Conservation (phyloP, 2,329 filamentous ascomycete species). For the Trichophyton verrucosum region DNA sequence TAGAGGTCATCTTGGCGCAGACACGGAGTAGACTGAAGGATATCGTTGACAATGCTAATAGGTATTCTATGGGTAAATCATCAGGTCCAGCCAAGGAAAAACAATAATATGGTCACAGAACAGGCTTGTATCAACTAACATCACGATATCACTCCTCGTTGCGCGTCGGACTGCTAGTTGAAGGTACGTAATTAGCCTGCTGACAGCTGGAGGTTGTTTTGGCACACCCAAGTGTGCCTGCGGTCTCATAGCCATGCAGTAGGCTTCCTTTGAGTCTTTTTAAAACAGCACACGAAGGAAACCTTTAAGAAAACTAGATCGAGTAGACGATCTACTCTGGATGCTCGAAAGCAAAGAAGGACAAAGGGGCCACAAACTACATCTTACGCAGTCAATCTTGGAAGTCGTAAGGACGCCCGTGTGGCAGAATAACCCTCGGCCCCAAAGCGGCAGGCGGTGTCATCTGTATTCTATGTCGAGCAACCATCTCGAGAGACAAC, state of each 20-base stretch:
- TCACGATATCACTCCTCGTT: conserved; percentile 5
- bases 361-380: neutral
- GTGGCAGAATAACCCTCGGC: neutral
- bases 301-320: neutral
- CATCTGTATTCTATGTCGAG: neutral
- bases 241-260: neutral
- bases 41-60: conserved; percentile 2
- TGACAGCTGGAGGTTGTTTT: neutral
- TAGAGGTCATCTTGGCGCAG: neutral
- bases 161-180: neutral
- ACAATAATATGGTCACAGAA: neutral
- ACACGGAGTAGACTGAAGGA: conserved; percentile 5
- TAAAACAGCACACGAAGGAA: neutral
- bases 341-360: neutral
- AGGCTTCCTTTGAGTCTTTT: neutral
- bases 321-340: neutral
- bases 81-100: neutral
- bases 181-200: conserved; percentile 7
- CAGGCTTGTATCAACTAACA: conserved; percentile 6
- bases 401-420: neutral
- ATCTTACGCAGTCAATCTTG: neutral
- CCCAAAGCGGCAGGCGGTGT: neutral
- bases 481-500: neutral
- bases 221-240: too few relatives aligned
- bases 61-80: conserved; percentile 8